Conservation (phyloP, 2,329 filamentous ascomycete genomes). For the Penicillium palitans region DNA sequence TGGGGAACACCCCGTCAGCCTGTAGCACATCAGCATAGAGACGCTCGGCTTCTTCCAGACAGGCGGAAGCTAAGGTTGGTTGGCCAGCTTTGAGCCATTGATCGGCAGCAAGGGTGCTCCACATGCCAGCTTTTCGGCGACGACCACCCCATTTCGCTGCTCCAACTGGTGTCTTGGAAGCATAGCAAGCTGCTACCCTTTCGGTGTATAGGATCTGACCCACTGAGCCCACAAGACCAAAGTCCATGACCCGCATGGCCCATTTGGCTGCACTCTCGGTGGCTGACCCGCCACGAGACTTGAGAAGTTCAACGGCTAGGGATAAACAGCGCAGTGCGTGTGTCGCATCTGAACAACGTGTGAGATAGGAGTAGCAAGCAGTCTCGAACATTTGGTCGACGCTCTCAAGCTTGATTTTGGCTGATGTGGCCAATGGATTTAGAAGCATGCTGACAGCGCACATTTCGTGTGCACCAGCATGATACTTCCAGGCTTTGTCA, state of each 20-base stretch:
- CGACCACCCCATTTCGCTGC: constrained; percentile 69
- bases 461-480: constrained; percentile 95
- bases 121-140: constrained; percentile 82
- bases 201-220: constrained; percentile 84
- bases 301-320: constrained; percentile 77
- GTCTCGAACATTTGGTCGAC: constrained; percentile 87
- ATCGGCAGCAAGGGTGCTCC: constrained; percentile 80
- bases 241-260: constrained; percentile 77
- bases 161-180: constrained; percentile 67
- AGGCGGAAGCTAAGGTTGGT: constrained; percentile 73
- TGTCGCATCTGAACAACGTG: constrained; percentile 75
- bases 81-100: constrained; percentile 78
- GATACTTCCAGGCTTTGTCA: constrained; percentile 95
- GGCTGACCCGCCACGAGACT: constrained; percentile 73
- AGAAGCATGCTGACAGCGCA: constrained; percentile 80
- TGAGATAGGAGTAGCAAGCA: constrained; percentile 88
- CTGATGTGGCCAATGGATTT: constrained; percentile 67
- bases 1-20: constrained; percentile 45
- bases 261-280: constrained; percentile 86
- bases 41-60: constrained; percentile 67
- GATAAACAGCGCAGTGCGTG: constrained; percentile 76
- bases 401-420: constrained; percentile 75
- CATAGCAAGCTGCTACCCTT: constrained; percentile 80
- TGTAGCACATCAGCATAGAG: constrained; percentile 52
- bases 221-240: constrained; percentile 69